Conservation (phyloP, 148 eudicot genomes). For the Chenopodium formosanum region DNA sequence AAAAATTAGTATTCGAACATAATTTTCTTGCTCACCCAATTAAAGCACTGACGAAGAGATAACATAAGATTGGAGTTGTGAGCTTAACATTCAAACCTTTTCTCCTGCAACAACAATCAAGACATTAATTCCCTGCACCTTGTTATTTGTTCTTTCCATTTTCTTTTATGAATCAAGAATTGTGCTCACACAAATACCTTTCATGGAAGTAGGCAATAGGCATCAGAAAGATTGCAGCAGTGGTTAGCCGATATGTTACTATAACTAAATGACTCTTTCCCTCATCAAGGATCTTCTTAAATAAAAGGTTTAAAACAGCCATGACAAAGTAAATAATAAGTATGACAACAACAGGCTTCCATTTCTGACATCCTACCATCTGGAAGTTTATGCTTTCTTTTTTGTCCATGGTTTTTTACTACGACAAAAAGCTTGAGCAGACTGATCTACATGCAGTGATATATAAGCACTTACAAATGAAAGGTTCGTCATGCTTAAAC, state of each 20-base stretch:
- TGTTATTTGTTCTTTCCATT: neutral
- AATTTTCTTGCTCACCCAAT: slow-evolving; percentile 41
- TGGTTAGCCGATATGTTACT: slow-evolving; percentile 43
- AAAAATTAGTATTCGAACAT: neutral
- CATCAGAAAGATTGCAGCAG: slow-evolving; percentile 43
- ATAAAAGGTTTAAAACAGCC: slow-evolving; percentile 47
- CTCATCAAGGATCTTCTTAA: slow-evolving; percentile 45
- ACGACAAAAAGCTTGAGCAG: slow-evolving; percentile 5
- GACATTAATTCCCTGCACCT: neutral
- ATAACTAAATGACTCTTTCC: slow-evolving; percentile 39
- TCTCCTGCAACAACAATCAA: slow-evolving; percentile 50
- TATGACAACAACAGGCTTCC: slow-evolving; percentile 48
- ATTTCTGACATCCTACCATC: slow-evolving; percentile 32
- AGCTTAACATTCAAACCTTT: slow-evolving; percentile 38
- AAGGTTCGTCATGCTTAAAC: slow-evolving; percentile 14
- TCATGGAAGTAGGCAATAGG: slow-evolving; percentile 62
- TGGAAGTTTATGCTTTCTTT: slow-evolving; percentile 6
- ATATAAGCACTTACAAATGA: slow-evolving; percentile 13
- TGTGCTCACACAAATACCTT: slow-evolving; percentile 39
- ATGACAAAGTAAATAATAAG: slow-evolving; percentile 37
- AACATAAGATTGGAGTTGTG: slow-evolving; percentile 38
- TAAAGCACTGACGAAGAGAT: slow-evolving; percentile 65
- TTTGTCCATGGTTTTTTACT: neutral
- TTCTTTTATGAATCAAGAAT: neutral
- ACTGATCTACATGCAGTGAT: neutral